phyloP scores from a whole-genome alignment of 495 filamentous ascomycete species.

The Talaromyces wortmannii region DNA sequence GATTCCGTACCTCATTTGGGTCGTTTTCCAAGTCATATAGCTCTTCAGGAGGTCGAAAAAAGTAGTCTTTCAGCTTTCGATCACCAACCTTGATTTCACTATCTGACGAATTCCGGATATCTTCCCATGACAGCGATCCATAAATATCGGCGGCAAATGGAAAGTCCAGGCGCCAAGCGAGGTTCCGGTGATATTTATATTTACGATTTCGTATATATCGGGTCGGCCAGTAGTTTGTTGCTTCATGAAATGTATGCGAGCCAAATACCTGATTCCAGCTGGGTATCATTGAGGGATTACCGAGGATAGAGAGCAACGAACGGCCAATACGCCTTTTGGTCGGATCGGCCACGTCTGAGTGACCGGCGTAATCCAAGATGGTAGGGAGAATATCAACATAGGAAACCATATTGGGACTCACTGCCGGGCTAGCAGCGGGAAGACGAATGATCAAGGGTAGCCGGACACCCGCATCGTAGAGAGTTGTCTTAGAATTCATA shows the following conservation, averaged over 20 bases:
- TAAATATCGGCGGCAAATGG: conserved; percentile 36
- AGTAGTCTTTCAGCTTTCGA: conserved; percentile 26
- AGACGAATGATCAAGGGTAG: conserved; percentile 27
- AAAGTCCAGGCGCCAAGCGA: conserved; percentile 33
- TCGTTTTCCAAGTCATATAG: conserved; percentile 34
- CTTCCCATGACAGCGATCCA: conserved; percentile 18
- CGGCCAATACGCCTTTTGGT: conserved; percentile 10
- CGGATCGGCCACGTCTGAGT: background rate
- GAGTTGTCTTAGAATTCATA: conserved; percentile 36
- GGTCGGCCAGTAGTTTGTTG: conserved; percentile 37
- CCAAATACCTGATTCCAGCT: conserved; percentile 26
- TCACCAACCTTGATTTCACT: conserved; percentile 21
- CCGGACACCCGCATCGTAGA: conserved; percentile 32
- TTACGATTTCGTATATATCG: conserved; percentile 22
- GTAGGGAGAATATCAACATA: conserved; percentile 36
- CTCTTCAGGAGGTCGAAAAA: conserved; percentile 32
- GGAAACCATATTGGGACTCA: conserved; percentile 32
- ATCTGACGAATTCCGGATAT: background rate
- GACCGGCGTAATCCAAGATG: conserved; percentile 23
- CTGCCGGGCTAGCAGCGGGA: background rate
- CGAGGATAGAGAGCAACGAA: conserved; percentile 28
- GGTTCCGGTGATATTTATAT: conserved; percentile 39
- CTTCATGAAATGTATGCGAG: conserved; percentile 39
- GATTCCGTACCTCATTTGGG: conserved; percentile 29
- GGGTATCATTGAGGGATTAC: conserved; percentile 4